Percentiles rank a stretch among this genome's conserved stretches.
These are phyloP conservation scores for Ligustrum vulgare DNA, from an alignment of 257 asterid species.

Conservation along the genomic window DNA sequence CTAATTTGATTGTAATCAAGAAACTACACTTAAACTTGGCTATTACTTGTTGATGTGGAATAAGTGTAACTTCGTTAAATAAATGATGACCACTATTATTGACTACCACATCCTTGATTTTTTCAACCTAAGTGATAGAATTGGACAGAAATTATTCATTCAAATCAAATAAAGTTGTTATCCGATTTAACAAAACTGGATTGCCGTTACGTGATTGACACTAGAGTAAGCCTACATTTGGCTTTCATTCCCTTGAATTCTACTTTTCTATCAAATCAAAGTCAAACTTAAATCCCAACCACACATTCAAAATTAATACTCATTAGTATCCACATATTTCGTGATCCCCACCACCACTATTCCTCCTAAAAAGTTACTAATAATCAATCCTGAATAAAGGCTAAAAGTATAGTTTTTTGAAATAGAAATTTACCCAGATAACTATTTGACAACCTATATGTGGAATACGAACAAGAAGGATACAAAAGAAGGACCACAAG, in stretches of 20 bases:
- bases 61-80: no score
- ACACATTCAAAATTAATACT: no score
- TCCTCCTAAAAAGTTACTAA: no score
- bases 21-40: background rate
- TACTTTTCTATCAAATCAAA: no score
- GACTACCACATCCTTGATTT: background rate
- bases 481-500: conserved; percentile 16
- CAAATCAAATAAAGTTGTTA: background rate
- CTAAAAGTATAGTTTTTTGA: background rate
- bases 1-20: background rate
- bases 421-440: background rate
- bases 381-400: no score
- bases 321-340: no score
- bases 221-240: background rate
- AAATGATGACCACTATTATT: background rate
- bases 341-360: no score
- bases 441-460: conserved; percentile 13
- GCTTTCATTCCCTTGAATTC: no score
- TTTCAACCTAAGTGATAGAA: background rate
- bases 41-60: no score
- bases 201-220: background rate
- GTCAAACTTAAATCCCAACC: no score
- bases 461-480: conserved; percentile 24
- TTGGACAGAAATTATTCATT: background rate
- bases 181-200: no score